Evolutionary conservation across 305 asterid species (phyloP).

Genomic region (Rubia tinctorum): DNA sequence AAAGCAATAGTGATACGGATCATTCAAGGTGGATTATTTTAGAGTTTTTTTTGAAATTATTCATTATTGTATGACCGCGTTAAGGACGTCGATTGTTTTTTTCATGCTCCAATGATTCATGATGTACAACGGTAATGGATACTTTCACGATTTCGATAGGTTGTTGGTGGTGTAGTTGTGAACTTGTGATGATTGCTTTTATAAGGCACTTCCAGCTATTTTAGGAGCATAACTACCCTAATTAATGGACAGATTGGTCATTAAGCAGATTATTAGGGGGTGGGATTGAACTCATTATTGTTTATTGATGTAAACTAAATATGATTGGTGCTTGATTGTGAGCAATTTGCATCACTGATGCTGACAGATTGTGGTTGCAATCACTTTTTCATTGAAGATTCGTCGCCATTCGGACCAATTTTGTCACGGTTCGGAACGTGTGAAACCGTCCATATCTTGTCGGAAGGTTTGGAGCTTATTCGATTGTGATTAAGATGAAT

Average conservation of each 20-base stretch:
- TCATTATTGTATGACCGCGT: no score
- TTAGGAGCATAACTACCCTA: background rate
- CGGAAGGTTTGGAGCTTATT: background rate
- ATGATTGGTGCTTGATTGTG: background rate
- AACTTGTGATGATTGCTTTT: no score
- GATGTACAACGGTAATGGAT: no score
- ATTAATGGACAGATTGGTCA: background rate
- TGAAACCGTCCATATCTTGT: background rate
- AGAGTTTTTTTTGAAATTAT: no score
- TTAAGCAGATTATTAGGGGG: background rate
- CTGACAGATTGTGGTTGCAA: background rate
- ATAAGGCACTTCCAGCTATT: no score
- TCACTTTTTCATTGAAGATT: background rate
- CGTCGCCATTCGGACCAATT: background rate
- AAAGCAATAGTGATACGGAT: no score
- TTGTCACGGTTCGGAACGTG: constrained; percentile 2
- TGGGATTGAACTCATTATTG: background rate
- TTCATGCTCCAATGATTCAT: no score
- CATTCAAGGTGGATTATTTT: no score
- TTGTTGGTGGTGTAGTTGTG: background rate
- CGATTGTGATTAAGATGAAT: background rate
- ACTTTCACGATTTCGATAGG: background rate
- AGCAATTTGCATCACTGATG: background rate
- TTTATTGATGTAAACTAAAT: background rate
- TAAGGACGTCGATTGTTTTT: no score